Base-by-base conservation (phyloP, 2,329 filamentous ascomycete genomes). In the Bimuria novae-zelandiae region DNA sequence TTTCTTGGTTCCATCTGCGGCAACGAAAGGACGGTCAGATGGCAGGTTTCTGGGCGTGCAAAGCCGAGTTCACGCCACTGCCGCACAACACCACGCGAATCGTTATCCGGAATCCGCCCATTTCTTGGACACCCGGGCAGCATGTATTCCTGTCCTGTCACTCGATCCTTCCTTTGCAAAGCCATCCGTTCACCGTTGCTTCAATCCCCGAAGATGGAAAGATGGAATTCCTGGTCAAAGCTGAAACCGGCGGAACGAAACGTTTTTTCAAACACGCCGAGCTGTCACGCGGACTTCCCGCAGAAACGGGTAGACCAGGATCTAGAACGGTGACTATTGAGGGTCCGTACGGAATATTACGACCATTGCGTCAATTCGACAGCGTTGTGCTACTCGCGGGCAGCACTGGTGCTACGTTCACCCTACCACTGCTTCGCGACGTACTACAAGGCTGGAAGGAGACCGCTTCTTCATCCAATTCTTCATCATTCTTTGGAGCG, bases 101-200 rank as follows among this genome's bases (percentile, higher is more conserved):
- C 54, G 82, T 80, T 1, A 80, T 88, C 39, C 63, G 74, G 1
- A 77, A 83, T 19, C 82, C 82, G 1, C 78, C 80, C 2, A 77
- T 87, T 45, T 72, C 65, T 16, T 89, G 85, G 86, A 77, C 69
- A 23, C 78, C 85, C 3, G 86, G 85, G 1, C 85, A 88, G 55
- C 85, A 88, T 64, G 77, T 84, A 0, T 86, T 86, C 59, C 71
- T 88, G 2, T 81, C 82, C 4, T 85, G 77, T 61, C 85, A 82
- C 61, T 77, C 76, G 0, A 65, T 86, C 32, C 76, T 78, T 16
- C 84, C 83, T 0, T 69, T 88, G 1, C 83, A 87, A 61, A 82
- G 80, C 21, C 85, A 89, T 58, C 86, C 85, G 0, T 88, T 88
- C 62, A 87, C 84, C 1, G 84, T 88, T 52, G 74, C 81, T 2